phyloP scores from a whole-genome alignment of 1,139 yeast genomes.

The Kodamaea arcana region DNA sequence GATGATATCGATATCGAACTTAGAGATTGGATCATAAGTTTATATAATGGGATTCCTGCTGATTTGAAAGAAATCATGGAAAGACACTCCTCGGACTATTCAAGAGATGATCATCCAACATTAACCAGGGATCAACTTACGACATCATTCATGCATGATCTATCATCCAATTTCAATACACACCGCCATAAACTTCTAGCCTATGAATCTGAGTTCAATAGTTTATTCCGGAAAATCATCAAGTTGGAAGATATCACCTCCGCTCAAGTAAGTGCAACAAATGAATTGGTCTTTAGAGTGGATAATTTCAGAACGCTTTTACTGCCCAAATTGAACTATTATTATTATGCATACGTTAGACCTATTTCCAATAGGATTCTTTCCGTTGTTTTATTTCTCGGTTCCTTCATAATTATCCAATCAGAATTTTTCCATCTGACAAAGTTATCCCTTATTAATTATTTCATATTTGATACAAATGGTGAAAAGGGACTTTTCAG shows the following conservation, averaged over 20 bases:
- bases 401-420: slow-evolving; percentile 55
- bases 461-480: slow-evolving; percentile 28
- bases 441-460: slow-evolving; percentile 55
- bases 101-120: slow-evolving; percentile 15
- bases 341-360: slow-evolving; percentile 35
- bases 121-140: slow-evolving; percentile 38
- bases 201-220: slow-evolving; percentile 38
- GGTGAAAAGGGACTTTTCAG: slow-evolving; percentile 22
- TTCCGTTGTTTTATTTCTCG: slow-evolving; percentile 34
- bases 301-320: slow-evolving; percentile 17
- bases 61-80: slow-evolving; percentile 35
- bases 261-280: slow-evolving; percentile 22
- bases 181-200: slow-evolving; percentile 39
- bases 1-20: slow-evolving; percentile 27
- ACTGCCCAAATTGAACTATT: slow-evolving; percentile 30
- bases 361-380: slow-evolving; percentile 44
- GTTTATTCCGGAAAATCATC: slow-evolving; percentile 29
- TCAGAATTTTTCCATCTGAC: slow-evolving; percentile 78
- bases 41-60: slow-evolving; percentile 30
- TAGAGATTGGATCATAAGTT: slow-evolving; percentile 41
- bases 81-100: slow-evolving; percentile 19
- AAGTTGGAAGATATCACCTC: slow-evolving; percentile 40
- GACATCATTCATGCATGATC: slow-evolving; percentile 27
- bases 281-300: slow-evolving; percentile 24
- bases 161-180: slow-evolving; percentile 36